Percentiles rank a stretch among this genome's conserved stretches.
These are phyloP conservation scores for Candida sithepensis DNA, from an alignment of 805 yeast species.

Conservation along the genomic window DNA sequence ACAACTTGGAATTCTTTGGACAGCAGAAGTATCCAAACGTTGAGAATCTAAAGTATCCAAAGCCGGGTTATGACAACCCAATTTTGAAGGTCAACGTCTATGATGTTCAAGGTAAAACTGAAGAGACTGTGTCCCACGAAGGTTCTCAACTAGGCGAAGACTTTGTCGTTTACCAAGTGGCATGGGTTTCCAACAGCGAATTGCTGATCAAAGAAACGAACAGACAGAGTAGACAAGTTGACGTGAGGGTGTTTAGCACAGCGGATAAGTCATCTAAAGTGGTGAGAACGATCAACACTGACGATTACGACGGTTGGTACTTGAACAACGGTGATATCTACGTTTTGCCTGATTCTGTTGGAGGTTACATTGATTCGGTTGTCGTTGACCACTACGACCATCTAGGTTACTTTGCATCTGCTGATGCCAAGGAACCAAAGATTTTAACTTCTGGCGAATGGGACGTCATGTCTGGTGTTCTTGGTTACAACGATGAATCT, in stretches of 20 bases:
- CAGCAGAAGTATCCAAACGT: constrained; percentile 43
- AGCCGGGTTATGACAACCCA: constrained; percentile 68
- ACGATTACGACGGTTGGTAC: constrained; percentile 54
- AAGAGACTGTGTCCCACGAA: constrained; percentile 23
- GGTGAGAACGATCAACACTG: constrained; percentile 42
- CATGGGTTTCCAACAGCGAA: constrained; percentile 50
- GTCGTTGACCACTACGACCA: constrained; percentile 58
- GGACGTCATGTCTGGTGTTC: constrained; percentile 49
- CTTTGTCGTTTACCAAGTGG: constrained; percentile 55
- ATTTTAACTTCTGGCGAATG: constrained; percentile 43
- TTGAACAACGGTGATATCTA: constrained; percentile 34
- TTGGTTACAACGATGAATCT: constrained; percentile 44
- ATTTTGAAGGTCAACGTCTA: constrained; percentile 43
- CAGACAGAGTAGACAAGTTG: constrained; percentile 54
- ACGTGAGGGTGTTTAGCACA: constrained; percentile 43
- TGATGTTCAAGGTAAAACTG: constrained; percentile 28
- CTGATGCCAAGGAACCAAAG: constrained; percentile 38
- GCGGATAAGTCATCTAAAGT: constrained; percentile 29
- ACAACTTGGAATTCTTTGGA: constrained; percentile 50
- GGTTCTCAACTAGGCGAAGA: constrained; percentile 39
- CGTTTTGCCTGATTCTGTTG: constrained; percentile 33
- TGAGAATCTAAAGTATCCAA: constrained; percentile 59
- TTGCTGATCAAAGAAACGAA: constrained; percentile 60
- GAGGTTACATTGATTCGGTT: constrained; percentile 64
- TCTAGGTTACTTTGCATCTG: constrained; percentile 54